These are phyloP conservation scores for Chlamydomonas incerta DNA, from an alignment of 139 green algal species.

Conservation along the genomic window DNA sequence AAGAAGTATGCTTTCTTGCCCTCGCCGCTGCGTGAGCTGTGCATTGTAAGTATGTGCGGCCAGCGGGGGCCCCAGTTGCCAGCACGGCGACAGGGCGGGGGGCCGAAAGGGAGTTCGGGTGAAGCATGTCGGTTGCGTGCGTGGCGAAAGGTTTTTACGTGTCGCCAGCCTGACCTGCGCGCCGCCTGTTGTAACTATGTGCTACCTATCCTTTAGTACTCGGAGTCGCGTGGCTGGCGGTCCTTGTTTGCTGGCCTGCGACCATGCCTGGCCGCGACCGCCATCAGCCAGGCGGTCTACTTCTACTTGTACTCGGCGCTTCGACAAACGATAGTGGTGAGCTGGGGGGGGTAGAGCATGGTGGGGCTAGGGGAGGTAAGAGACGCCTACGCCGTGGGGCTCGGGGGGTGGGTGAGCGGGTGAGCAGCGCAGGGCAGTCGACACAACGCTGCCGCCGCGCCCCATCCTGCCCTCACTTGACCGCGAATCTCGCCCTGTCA, in stretches of 20 bases:
- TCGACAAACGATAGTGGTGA: constrained; percentile 57
- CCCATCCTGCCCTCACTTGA: too few species aligned
- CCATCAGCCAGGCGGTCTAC: constrained; percentile 84
- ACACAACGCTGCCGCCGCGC: too few species aligned
- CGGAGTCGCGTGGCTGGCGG: constrained; percentile 51
- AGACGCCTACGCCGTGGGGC: too few species aligned
- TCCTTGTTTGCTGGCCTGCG: constrained; percentile 77
- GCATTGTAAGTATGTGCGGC: too few species aligned
- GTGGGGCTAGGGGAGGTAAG: too few species aligned
- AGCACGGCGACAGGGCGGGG: too few species aligned
- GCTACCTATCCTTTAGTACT: constrained; percentile 5
- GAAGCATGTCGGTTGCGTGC: not conserved
- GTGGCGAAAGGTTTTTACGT: not conserved
- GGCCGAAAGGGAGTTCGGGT: not conserved
- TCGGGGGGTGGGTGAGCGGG: too few species aligned
- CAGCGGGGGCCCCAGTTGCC: too few species aligned
- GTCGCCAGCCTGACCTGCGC: too few species aligned
- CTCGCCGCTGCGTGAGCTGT: constrained; percentile 39
- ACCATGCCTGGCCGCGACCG: constrained; percentile 82
- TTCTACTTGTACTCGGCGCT: constrained; percentile 86
- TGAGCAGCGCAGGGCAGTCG: too few species aligned
- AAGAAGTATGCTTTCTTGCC: not conserved
- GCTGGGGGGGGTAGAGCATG: not conserved
- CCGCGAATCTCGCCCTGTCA: too few species aligned
- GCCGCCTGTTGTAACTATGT: too few species aligned